Conservation (phyloP, 2,329 filamentous ascomycete species). For the Fonsecaea erecta region DNA sequence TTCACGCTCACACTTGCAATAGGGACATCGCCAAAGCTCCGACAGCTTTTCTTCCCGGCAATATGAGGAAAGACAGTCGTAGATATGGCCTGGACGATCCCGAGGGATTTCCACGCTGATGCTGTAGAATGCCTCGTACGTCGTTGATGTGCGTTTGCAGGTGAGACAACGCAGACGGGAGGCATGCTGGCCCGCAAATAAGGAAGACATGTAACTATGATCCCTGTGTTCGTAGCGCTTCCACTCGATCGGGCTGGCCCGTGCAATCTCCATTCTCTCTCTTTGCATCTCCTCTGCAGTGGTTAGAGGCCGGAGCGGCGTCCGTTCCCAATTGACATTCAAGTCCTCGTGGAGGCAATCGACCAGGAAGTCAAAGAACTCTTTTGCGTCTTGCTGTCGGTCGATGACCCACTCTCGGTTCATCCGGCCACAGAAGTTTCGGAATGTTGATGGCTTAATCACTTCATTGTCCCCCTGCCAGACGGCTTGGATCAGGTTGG, state of each 20-base stretch:
- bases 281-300: slow-evolving; percentile 64
- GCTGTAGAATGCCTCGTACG: slow-evolving; percentile 72
- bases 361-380: slow-evolving; percentile 83
- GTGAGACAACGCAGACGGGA: slow-evolving; percentile 65
- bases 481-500: slow-evolving; percentile 64
- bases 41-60: slow-evolving; percentile 69
- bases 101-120: slow-evolving; percentile 72
- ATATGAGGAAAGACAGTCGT: slow-evolving; percentile 72
- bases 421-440: slow-evolving; percentile 67
- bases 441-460: slow-evolving; percentile 64
- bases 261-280: slow-evolving; percentile 64
- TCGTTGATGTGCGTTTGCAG: slow-evolving; percentile 67
- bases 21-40: slow-evolving; percentile 72
- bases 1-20: slow-evolving; percentile 70
- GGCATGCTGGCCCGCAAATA: slow-evolving; percentile 76
- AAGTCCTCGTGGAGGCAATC: slow-evolving; percentile 85
- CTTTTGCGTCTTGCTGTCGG: slow-evolving; percentile 86
- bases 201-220: slow-evolving; percentile 74
- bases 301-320: slow-evolving; percentile 62
- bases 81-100: slow-evolving; percentile 62
- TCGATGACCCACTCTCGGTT: slow-evolving; percentile 72
- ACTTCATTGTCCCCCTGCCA: slow-evolving; percentile 64
- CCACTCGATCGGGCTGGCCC: slow-evolving; percentile 78
- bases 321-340: slow-evolving; percentile 68
- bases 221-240: slow-evolving; percentile 69